Evolutionary conservation across 495 filamentous ascomycete species (phyloP).

Genomic region (Pyrenula massariospora): DNA sequence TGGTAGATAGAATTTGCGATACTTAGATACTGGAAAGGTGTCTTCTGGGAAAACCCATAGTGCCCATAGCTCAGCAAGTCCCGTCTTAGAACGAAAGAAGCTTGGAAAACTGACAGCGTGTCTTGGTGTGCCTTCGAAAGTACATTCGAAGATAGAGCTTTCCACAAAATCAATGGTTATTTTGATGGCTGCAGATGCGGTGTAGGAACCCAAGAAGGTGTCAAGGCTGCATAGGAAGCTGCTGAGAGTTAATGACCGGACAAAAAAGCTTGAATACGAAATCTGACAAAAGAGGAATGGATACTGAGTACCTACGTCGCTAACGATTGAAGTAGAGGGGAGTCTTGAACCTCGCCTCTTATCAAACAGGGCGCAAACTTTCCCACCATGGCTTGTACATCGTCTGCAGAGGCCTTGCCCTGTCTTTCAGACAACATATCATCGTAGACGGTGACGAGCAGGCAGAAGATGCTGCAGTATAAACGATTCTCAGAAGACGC

Average conservation of each 20-base stretch:
- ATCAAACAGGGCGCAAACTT: not conserved
- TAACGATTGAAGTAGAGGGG: not conserved
- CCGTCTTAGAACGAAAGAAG: slow-evolving; percentile 5
- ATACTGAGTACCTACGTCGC: not conserved
- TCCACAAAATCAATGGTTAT: not conserved
- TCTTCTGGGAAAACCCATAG: slow-evolving; percentile 2
- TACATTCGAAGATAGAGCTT: not conserved
- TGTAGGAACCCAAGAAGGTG: not conserved
- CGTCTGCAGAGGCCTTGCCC: not conserved
- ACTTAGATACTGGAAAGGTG: slow-evolving; percentile 3
- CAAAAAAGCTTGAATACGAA: not conserved
- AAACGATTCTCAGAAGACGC: not conserved
- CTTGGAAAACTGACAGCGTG: slow-evolving; percentile 2
- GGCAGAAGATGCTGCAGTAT: not conserved
- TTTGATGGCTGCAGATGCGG: not conserved
- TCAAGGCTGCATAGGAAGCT: not conserved
- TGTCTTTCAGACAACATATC: not conserved
- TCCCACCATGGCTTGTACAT: not conserved
- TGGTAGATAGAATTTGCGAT: slow-evolving; percentile 1
- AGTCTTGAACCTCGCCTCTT: not conserved
- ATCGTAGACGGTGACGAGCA: not conserved
- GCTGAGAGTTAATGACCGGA: not conserved
- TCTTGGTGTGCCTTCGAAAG: not conserved
- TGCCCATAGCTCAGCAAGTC: slow-evolving; percentile 2
- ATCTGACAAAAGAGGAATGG: not conserved